Conservation (phyloP, 192 early-diverging fungal genomes). For the Podila verticillata region DNA sequence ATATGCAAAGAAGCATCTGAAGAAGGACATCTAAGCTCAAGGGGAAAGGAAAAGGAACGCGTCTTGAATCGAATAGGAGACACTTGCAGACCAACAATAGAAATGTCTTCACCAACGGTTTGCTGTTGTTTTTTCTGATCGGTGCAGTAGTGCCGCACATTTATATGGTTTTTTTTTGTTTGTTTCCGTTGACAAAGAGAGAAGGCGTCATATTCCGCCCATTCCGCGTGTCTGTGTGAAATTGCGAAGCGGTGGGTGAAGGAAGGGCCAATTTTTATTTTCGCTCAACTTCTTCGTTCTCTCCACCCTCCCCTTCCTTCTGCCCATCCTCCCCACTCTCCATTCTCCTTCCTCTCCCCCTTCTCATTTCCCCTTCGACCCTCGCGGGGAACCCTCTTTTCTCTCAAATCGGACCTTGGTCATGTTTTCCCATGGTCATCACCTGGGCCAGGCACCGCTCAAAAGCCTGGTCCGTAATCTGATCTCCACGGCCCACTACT, state of each 20-base stretch:
- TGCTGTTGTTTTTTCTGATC: too few relatives aligned
- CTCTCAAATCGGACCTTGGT: neutral
- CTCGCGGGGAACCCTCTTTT: too few relatives aligned
- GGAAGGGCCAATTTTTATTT: too few relatives aligned
- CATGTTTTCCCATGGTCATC: conserved; percentile 4
- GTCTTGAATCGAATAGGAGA: too few relatives aligned
- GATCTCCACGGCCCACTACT: neutral
- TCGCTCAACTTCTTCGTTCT: too few relatives aligned
- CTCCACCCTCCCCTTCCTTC: too few relatives aligned
- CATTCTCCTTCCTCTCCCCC: neutral
- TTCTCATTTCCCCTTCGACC: neutral
- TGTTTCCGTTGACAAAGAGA: neutral
- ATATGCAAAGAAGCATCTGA: conserved; percentile 35
- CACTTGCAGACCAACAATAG: too few relatives aligned
- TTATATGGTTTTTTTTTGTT: too few relatives aligned
- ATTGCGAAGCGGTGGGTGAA: neutral
- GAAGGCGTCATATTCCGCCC: neutral
- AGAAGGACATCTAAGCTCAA: conserved; percentile 33
- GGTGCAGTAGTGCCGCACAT: too few relatives aligned
- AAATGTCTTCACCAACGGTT: too few relatives aligned
- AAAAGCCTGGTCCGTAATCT: conserved; percentile 1
- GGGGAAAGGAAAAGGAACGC: too few relatives aligned
- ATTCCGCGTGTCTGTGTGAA: neutral
- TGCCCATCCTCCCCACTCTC: too few relatives aligned
- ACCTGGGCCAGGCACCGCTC: neutral